Conservation (phyloP, 352 stramenopile genomes). For the Pythium sp. region DNA sequence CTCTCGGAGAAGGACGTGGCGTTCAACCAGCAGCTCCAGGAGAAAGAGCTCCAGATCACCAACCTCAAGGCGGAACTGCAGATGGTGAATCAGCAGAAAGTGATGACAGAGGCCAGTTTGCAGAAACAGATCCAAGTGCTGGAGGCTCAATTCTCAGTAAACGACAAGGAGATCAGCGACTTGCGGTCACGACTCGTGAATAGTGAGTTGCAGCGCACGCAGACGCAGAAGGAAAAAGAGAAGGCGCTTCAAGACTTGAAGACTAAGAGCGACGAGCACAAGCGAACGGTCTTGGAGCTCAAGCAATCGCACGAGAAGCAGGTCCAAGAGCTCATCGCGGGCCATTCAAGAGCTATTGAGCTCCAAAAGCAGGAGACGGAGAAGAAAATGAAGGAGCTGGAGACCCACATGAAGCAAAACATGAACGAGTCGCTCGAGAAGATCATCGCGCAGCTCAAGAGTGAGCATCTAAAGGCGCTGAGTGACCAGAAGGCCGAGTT, state of each 20-base stretch:
- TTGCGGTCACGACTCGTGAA: slow-evolving; percentile 16
- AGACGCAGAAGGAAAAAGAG: slow-evolving; percentile 21
- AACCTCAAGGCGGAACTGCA: slow-evolving; percentile 32
- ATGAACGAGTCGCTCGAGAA: slow-evolving; percentile 16
- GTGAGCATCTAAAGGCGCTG: slow-evolving; percentile 5
- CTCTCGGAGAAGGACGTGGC: slow-evolving; percentile 35
- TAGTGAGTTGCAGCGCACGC: slow-evolving; percentile 18
- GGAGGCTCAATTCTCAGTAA: slow-evolving; percentile 20
- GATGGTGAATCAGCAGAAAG: slow-evolving; percentile 17
- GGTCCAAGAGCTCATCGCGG: slow-evolving; percentile 19
- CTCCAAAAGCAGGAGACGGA: slow-evolving; percentile 18
- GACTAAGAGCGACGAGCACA: slow-evolving; percentile 10
- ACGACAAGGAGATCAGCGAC: slow-evolving; percentile 18
- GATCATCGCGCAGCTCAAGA: slow-evolving; percentile 8
- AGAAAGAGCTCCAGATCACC: slow-evolving; percentile 36
- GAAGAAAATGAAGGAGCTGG: slow-evolving; percentile 20
- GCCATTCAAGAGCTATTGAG: slow-evolving; percentile 22
- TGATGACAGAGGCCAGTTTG: slow-evolving; percentile 17
- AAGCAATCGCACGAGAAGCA: slow-evolving; percentile 23
- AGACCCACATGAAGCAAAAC: slow-evolving; percentile 19
- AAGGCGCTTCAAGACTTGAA: slow-evolving; percentile 14
- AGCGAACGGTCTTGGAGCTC: slow-evolving; percentile 11
- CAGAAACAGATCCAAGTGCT: slow-evolving; percentile 22
- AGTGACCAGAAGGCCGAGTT: background rate
- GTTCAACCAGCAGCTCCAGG: slow-evolving; percentile 33